Evolutionary conservation across 805 yeast genomes (phyloP), one percentile per base, ranked within the genome.

Genomic region (Spathaspora arborariae): DNA sequence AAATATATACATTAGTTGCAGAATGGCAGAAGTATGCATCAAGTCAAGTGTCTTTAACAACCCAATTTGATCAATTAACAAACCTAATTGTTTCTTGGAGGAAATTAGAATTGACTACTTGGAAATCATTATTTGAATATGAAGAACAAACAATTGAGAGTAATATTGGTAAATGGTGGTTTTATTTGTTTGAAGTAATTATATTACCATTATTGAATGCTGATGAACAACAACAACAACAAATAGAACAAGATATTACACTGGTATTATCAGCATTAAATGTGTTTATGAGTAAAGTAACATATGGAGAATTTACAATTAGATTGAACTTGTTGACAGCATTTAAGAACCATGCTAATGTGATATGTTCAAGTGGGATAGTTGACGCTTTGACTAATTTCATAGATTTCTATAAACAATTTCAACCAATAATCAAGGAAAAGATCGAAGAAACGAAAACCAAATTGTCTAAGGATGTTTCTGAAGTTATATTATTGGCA

Each of bases 11-110:
- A 0, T 83, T 79, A 58, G 75, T 91, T 50, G 76, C 84, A 20
- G 98, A 94, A 61, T 94, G 99, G 97, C 94, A 94, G 62, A 85
- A 88, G 52, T 90, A 87, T 64, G 96, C 97, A 1, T 81, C 90
- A 22, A 74, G 81, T 9, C 84, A 86, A 44, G 91, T 86, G 0
- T 78, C 95, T 1, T 67, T 94, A 44, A 69, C 69, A 35, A 57
- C 56, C 0, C 77, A 79, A 43, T 76, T 83, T 50, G 83, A 80
- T 36, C 72, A 75, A 11, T 64, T 88, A 24, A 82, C 96, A 0
- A 57, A 65, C 0, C 67, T 91, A 50, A 86, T 94, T 53, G 91
- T 94, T 3, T 75, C 86, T 0, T 94, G 99, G 99, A 81, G 99
- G 71, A 80, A 80, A 56, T 63, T 91, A 35, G 99, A 94, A 62